A percentile compares a stretch with the other conserved stretches of the same genome.
Evolutionary conservation across 306 rosid genomes (phyloP).

Genomic region (Vigna nakashimae): DNA sequence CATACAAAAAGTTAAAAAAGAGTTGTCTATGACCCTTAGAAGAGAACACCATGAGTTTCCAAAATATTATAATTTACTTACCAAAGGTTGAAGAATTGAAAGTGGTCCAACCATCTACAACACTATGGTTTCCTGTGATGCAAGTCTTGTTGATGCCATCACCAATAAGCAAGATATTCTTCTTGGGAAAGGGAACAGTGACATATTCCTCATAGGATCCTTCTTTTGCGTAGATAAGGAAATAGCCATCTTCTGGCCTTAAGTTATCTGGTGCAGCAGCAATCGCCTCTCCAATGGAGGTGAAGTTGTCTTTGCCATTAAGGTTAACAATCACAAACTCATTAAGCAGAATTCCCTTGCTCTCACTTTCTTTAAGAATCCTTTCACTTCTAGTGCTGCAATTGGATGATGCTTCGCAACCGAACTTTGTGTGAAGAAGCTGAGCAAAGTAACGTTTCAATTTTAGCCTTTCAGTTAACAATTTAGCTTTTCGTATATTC

Average conservation of each 20-base stretch:
- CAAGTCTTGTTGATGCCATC: conserved; percentile 80
- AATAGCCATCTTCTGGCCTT: conserved; percentile 69
- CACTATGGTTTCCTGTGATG: conserved; percentile 75
- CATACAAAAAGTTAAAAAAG: background rate
- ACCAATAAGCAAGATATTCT: conserved; percentile 69
- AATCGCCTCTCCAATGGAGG: conserved; percentile 71
- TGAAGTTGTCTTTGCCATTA: conserved; percentile 69
- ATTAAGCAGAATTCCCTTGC: conserved; percentile 56
- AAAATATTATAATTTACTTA: conserved; percentile 41
- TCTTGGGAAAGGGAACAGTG: conserved; percentile 54
- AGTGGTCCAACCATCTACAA: conserved; percentile 75
- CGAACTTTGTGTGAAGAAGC: conserved; percentile 50
- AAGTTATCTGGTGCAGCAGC: conserved; percentile 58
- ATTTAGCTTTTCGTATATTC: background rate
- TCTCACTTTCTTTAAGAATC: conserved; percentile 48
- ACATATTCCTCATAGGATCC: conserved; percentile 74
- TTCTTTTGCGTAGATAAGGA: conserved; percentile 59
- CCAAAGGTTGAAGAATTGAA: conserved; percentile 81
- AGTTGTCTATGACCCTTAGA: background rate
- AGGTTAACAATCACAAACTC: conserved; percentile 56
- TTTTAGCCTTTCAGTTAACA: background rate
- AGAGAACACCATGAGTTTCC: background rate
- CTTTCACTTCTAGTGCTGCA: conserved; percentile 53
- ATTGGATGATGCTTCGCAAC: conserved; percentile 45
- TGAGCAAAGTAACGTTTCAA: conserved; percentile 39